These are phyloP conservation scores for Ramichloridium luteum DNA, from an alignment of 2,329 filamentous ascomycete species.

Conservation along the genomic window DNA sequence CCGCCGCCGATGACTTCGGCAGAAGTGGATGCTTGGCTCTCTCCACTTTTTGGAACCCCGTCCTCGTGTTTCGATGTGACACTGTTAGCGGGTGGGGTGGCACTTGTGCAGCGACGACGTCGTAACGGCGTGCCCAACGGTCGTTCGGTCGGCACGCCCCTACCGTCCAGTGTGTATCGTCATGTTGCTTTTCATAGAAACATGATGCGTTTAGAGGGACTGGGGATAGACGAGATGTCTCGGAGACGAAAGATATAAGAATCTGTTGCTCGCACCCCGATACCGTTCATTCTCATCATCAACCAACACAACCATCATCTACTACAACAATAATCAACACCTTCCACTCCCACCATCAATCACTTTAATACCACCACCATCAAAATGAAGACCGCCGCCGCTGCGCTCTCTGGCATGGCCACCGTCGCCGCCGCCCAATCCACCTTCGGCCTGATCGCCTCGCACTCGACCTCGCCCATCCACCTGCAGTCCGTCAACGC, in stretches of 20 bases:
- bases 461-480: constrained; percentile 18
- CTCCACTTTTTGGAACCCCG: too few relatives aligned
- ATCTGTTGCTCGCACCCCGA: not conserved
- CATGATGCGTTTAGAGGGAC: too few relatives aligned
- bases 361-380: constrained; percentile 3
- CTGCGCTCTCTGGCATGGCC: constrained; percentile 10
- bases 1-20: too few relatives aligned
- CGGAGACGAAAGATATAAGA: constrained; percentile 1
- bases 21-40: too few relatives aligned
- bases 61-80: too few relatives aligned
- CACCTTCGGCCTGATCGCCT: constrained; percentile 17
- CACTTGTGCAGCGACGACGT: too few relatives aligned
- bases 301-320: constrained; percentile 65
- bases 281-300: constrained; percentile 82
- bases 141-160: too few relatives aligned
- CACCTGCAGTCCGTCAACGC: constrained; percentile 19
- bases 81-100: too few relatives aligned
- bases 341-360: not conserved
- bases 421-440: constrained; percentile 10
- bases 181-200: too few relatives aligned
- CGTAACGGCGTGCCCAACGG: too few relatives aligned
- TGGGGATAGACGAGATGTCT: too few relatives aligned
- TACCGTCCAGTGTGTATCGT: too few relatives aligned
- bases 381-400: constrained; percentile 16
- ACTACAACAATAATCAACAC: constrained; percentile 4